Evolutionary conservation across 345 rosid species (phyloP).

Genomic region (Boechera stricta): DNA sequence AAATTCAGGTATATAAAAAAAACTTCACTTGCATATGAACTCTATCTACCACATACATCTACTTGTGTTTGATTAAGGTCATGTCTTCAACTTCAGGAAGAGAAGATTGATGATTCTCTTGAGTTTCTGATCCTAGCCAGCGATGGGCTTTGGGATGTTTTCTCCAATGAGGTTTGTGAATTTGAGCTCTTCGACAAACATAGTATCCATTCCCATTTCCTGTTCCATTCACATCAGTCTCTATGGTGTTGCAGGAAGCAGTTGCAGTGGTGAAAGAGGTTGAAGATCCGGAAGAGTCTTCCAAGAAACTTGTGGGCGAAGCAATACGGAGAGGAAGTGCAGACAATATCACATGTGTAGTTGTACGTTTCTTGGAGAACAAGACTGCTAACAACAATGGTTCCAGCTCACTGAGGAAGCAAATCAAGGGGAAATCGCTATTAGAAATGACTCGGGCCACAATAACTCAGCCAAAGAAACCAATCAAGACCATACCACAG

Average conservation of each 20-base stretch:
- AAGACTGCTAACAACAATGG: conserved; percentile 20
- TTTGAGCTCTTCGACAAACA: neutral
- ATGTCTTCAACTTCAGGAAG: conserved; percentile 69
- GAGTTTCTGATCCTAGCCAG: conserved; percentile 99
- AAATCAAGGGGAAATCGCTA: neutral
- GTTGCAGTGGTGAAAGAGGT: conserved; percentile 80
- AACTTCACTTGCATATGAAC: conserved; percentile 7
- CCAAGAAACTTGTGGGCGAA: conserved; percentile 81
- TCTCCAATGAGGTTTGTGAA: conserved; percentile 78
- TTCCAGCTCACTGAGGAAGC: conserved; percentile 27
- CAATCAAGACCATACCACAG: conserved; percentile 17
- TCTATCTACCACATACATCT: neutral
- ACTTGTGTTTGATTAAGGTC: neutral
- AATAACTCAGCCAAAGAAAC: conserved; percentile 31
- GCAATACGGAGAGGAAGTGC: conserved; percentile 93
- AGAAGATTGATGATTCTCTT: conserved; percentile 84
- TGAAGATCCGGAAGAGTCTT: conserved; percentile 80
- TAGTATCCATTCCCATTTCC: neutral
- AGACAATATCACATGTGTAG: conserved; percentile 92
- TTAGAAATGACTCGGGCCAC: conserved; percentile 15
- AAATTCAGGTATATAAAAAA: conserved; percentile 65
- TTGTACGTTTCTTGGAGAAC: conserved; percentile 67
- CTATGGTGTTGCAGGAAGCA: conserved; percentile 65
- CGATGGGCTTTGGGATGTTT: conserved; percentile 99
- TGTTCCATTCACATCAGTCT: neutral